phyloP scores from a whole-genome alignment of 2,329 filamentous ascomycete species.

The Diaporthe amygdali region DNA sequence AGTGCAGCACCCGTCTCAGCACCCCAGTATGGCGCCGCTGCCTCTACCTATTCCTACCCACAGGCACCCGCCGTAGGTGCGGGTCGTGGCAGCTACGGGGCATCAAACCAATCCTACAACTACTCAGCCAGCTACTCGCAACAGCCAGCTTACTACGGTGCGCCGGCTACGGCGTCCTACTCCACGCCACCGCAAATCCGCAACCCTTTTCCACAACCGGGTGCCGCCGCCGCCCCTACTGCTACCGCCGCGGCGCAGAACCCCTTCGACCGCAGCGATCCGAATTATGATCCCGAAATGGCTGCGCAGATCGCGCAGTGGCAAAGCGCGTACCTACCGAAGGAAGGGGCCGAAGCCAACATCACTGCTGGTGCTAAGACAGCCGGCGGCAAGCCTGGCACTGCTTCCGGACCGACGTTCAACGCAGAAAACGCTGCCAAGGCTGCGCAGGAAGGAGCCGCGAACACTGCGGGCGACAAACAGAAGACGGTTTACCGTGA shows the following conservation, averaged over 20 bases:
- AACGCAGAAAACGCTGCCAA: constrained; percentile 37
- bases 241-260: constrained; percentile 30
- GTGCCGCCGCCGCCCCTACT: constrained; percentile 37
- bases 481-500: constrained; percentile 87
- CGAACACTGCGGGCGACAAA: constrained; percentile 61
- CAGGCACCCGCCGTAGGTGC: constrained; percentile 41
- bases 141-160: constrained; percentile 46
- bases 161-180: constrained; percentile 47
- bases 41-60: constrained; percentile 33
- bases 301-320: constrained; percentile 93
- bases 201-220: constrained; percentile 79
- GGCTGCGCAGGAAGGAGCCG: constrained; percentile 47
- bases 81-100: constrained; percentile 35
- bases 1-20: constrained; percentile 39
- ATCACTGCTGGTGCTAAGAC: constrained; percentile 30
- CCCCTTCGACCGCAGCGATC: constrained; percentile 33
- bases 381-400: constrained; percentile 34
- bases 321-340: constrained; percentile 84
- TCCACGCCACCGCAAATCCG: constrained; percentile 70
- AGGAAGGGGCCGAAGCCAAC: constrained; percentile 51
- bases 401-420: constrained; percentile 36
- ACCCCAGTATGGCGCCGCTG: constrained; percentile 48
- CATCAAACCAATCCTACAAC: constrained; percentile 26
- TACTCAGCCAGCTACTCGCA: constrained; percentile 38
- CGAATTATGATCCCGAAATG: constrained; percentile 75